phyloP scores from a whole-genome alignment of 371 early-diverging fungal species.

The Fennellomyces sp. region DNA sequence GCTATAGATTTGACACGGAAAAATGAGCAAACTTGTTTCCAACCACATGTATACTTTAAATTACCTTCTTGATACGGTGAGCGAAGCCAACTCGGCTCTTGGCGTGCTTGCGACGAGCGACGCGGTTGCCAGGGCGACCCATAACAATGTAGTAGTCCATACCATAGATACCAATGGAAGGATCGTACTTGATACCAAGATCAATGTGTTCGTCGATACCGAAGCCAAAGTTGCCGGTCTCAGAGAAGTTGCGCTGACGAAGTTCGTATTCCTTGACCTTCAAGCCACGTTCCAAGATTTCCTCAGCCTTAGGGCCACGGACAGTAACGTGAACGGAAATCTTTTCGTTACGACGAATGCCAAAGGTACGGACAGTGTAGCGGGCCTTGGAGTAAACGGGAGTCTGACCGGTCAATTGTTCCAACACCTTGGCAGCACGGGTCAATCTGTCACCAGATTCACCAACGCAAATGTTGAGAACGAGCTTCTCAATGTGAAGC shows the following conservation, averaged over 20 bases:
- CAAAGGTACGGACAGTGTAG: constrained; percentile 99
- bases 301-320: constrained; percentile 85
- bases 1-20: no score
- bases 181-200: constrained; percentile 99
- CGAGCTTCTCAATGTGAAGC: constrained; percentile 99
- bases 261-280: constrained; percentile 99
- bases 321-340: constrained; percentile 99
- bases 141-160: constrained; percentile 99
- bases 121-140: constrained; percentile 97
- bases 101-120: constrained; percentile 95
- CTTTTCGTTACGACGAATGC: constrained; percentile 99
- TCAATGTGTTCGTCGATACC: constrained; percentile 99
- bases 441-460: constrained; percentile 99
- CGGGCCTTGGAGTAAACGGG: constrained; percentile 99
- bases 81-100: constrained; percentile 86
- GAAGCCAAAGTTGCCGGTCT: constrained; percentile 99
- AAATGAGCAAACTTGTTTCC: constrained; percentile 24
- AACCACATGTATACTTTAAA: constrained; percentile 7
- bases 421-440: constrained; percentile 99
- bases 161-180: constrained; percentile 98
- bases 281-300: constrained; percentile 98
- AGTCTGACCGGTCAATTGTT: constrained; percentile 99
- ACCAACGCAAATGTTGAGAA: constrained; percentile 99
- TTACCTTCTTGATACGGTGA: constrained; percentile 90
- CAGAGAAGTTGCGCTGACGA: constrained; percentile 93